A percentile compares a stretch with the other conserved stretches of the same genome.
Conservation (phyloP, 305 asterid species). For the Fraxinus sp. region DNA sequence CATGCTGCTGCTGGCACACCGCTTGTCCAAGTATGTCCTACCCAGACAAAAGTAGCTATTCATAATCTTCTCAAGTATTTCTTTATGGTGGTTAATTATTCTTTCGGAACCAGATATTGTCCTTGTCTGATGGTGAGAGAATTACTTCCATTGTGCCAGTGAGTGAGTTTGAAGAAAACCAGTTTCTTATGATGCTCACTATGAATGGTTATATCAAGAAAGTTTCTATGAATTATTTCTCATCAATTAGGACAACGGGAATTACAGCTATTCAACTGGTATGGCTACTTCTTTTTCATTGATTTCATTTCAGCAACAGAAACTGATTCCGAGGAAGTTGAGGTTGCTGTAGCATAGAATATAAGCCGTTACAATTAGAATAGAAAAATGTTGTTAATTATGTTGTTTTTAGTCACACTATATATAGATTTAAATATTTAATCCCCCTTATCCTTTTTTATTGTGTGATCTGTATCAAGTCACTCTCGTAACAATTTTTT, state of each 20-base stretch:
- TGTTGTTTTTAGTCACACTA: background rate
- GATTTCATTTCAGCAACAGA: constrained; percentile 65
- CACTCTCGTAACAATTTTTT: background rate
- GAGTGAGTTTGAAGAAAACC: constrained; percentile 76
- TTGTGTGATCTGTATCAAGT: background rate
- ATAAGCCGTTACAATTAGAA: background rate
- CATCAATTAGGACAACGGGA: constrained; percentile 92
- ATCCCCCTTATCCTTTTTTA: background rate
- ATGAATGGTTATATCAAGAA: constrained; percentile 90
- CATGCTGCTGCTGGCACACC: constrained; percentile 95
- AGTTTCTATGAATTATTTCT: constrained; percentile 78
- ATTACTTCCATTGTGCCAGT: constrained; percentile 95
- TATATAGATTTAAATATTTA: background rate
- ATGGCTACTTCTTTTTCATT: constrained; percentile 52
- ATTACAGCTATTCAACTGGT: constrained; percentile 95
- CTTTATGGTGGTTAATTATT: background rate
- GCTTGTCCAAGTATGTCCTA: constrained; percentile 69
- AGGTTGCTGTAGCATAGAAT: constrained; percentile 37
- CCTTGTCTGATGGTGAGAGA: constrained; percentile 93
- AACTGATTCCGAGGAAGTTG: constrained; percentile 49
- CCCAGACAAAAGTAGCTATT: constrained; percentile 20
- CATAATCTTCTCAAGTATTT: constrained; percentile 15
- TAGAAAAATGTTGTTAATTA: background rate
- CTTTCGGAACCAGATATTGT: constrained; percentile 61
- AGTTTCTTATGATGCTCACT: constrained; percentile 89